A percentile compares a stretch with the other conserved stretches of the same genome.
Conservation (phyloP, 306 rosid genomes). For the Lupinus albus region DNA sequence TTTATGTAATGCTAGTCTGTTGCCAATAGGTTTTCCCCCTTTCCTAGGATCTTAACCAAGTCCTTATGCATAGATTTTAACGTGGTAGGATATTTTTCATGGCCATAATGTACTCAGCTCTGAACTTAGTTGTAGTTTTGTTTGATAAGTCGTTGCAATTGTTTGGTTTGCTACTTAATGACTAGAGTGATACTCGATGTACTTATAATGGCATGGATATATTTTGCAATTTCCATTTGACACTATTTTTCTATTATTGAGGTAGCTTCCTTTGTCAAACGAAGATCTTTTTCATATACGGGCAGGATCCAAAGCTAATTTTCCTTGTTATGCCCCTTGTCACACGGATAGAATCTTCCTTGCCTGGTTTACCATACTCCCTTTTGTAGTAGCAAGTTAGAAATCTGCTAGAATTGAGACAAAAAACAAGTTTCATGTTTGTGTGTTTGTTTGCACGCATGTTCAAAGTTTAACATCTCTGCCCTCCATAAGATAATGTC, state of each 20-base stretch:
- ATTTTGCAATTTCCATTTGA: not conserved
- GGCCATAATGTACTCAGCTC: not conserved
- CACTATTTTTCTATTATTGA: not conserved
- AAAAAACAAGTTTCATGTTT: not conserved
- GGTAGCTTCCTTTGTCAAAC: not conserved
- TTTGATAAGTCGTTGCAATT: not conserved
- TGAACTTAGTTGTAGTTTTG: not conserved
- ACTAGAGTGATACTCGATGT: not conserved
- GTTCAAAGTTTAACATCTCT: not conserved
- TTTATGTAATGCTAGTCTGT: not conserved
- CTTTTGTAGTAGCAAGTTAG: slow-evolving; percentile 5
- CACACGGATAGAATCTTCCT: not conserved
- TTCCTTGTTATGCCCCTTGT: not conserved
- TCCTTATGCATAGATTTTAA: not conserved
- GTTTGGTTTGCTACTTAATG: not conserved
- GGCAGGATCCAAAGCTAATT: not conserved
- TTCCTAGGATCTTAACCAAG: not conserved
- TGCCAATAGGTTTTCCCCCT: not conserved
- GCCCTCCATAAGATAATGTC: not conserved
- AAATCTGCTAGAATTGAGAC: not conserved
- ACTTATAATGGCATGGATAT: not conserved
- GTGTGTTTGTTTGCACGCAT: not conserved
- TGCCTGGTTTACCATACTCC: not conserved
- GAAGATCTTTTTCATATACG: not conserved
- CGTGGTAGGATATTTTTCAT: not conserved